Conservation (phyloP, 768 basidiomycete species). For the Grammothele lineata region DNA sequence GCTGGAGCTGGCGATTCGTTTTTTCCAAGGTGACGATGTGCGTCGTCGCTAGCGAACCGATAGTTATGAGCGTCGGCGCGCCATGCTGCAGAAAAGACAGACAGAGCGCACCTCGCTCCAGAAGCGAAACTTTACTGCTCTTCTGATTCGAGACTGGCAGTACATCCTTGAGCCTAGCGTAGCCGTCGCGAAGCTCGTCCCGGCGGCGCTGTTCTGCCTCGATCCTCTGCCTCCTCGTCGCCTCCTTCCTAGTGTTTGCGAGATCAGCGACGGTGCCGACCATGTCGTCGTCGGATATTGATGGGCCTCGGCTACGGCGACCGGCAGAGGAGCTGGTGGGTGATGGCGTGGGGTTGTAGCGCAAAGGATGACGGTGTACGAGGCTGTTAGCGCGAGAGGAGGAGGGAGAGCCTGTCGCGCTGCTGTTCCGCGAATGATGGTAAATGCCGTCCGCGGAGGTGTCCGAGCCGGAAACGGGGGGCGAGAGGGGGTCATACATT, state of each 20-base stretch:
- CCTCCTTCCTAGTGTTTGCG: constrained; percentile 77
- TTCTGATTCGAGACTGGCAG: constrained; percentile 87
- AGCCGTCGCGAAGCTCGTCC: constrained; percentile 87
- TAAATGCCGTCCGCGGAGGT: constrained; percentile 81
- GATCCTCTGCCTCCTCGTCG: constrained; percentile 77
- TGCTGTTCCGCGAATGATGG: constrained; percentile 77
- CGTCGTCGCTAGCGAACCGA: constrained; percentile 55
- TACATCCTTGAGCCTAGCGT: constrained; percentile 83
- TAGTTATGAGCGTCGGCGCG: too few species aligned
- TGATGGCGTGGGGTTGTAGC: constrained; percentile 82
- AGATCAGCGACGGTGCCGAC: constrained; percentile 46
- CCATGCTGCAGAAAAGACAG: neutral
- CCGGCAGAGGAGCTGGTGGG: constrained; percentile 68
- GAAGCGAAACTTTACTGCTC: constrained; percentile 83
- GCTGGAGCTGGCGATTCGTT: constrained; percentile 65
- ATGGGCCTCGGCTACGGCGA: constrained; percentile 61
- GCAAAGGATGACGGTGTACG: constrained; percentile 63
- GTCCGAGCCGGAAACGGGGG: constrained; percentile 86
- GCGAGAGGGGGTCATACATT: constrained; percentile 81
- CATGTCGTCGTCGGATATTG: constrained; percentile 74
- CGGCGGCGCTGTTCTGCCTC: constrained; percentile 88
- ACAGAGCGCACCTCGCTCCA: constrained; percentile 73
- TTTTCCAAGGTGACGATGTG: constrained; percentile 73
- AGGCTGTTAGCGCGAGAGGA: constrained; percentile 73
- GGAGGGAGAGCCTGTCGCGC: constrained; percentile 70